Evolutionary conservation across 306 rosid genomes (phyloP), one percentile per base, ranked within the genome.

Genomic region (Begonia masoniana): DNA sequence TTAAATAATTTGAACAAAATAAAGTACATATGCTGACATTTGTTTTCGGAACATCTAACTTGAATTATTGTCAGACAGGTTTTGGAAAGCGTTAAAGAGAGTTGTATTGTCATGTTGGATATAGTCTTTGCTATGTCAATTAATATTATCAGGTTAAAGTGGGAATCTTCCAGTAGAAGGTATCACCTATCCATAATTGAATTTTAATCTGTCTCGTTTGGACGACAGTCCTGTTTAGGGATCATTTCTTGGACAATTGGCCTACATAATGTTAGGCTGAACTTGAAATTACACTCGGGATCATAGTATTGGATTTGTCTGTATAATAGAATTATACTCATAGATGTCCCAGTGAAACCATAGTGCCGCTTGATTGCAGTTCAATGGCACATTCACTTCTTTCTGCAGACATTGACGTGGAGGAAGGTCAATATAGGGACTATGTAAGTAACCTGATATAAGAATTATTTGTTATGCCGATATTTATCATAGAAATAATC

Each of bases 341-440:
- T 31, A 31, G 39, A 31, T 31, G 2, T 31, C 24, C 3, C 24
- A 31, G 36, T 26, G 3, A 26, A 4, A 31, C 39, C 39, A 31
- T 31, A 7, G 39, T 31, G 39, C 39, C 66, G 36, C 58, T 51
- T 76, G 51, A 66, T 66, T 70, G 65, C 71, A 89, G 97, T 67
- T 69, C 70, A 52, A 35, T 82, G 71, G 91, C 76, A 73, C 95
- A 82, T 61, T 74, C 91, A 41, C 87, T 89, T 55, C 87, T 89
- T 76, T 65, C 82, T 10, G 58, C 59, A 51, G 81, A 65, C 15
- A 48, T 42, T 65, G 80, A 85, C 76, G 66, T 76, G 23, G 97
- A 80, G 79, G 97, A 89, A 68, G 83, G 78, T 62, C 61, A 61
- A 58, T 51, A 45, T 47, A 35, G 47, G 69, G 71, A 83, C 67